A percentile compares a stretch with the other conserved stretches of the same genome.
Evolutionary conservation across 2,329 filamentous ascomycete species (phyloP).

Genomic region (Simplicillium aogashimaense): DNA sequence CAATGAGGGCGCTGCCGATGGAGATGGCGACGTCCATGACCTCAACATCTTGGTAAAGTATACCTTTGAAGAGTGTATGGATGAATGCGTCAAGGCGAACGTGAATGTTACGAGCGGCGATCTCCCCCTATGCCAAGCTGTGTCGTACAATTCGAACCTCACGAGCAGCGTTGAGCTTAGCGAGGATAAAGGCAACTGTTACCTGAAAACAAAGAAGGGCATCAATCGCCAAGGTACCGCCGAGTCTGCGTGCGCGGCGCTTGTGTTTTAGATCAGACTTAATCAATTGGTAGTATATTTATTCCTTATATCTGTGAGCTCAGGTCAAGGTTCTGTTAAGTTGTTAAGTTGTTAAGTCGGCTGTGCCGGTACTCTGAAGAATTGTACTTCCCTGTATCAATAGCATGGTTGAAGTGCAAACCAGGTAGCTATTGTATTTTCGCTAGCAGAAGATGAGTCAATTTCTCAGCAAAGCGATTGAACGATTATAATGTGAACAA

Average conservation of each 20-base stretch:
- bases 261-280: too few species aligned
- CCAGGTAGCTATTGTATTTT: too few species aligned
- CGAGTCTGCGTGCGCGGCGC: background rate
- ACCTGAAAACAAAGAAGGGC: slow-evolving; percentile 10
- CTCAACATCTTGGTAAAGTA: slow-evolving; percentile 6
- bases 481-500: too few species aligned
- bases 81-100: slow-evolving; percentile 9
- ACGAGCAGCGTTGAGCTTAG: slow-evolving; percentile 7
- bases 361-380: too few species aligned
- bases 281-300: too few species aligned
- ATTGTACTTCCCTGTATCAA: too few species aligned
- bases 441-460: too few species aligned
- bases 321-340: too few species aligned
- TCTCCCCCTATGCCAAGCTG: slow-evolving; percentile 5
- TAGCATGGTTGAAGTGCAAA: too few species aligned
- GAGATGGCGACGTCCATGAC: slow-evolving; percentile 9
- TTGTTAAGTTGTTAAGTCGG: too few species aligned
- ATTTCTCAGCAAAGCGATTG: too few species aligned
- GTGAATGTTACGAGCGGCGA: background rate
- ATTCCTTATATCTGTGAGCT: too few species aligned
- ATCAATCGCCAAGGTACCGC: background rate
- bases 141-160: slow-evolving; percentile 12
- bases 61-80: slow-evolving; percentile 13
- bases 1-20: slow-evolving; percentile 2
- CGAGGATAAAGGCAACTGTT: slow-evolving; percentile 10